Conservation (phyloP, 1,284 basidiomycete species). For the Sporisorium scitamineum region DNA sequence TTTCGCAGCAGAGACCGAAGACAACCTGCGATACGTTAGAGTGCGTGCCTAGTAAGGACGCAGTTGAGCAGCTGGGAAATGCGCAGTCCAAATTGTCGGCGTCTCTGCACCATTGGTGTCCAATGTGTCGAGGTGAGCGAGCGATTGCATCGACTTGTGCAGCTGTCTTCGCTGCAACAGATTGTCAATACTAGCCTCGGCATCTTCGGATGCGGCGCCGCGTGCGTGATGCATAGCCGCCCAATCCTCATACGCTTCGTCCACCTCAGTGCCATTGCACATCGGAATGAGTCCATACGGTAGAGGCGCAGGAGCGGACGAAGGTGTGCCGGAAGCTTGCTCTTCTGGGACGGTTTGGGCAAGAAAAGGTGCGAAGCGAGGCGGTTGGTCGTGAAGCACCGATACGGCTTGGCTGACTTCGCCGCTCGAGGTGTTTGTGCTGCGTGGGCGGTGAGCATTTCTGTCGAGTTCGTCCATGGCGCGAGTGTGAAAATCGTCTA, state of each 20-base stretch:
- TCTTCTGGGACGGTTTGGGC: slow-evolving; percentile 14
- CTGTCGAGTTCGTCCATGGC: not conserved
- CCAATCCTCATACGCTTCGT: slow-evolving; percentile 49
- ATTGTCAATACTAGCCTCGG: slow-evolving; percentile 35
- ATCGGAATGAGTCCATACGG: not conserved
- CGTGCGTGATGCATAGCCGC: slow-evolving; percentile 46
- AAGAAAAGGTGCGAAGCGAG: slow-evolving; percentile 31
- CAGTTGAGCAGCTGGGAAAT: slow-evolving; percentile 50
- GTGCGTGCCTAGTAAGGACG: slow-evolving; percentile 29
- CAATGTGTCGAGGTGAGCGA: slow-evolving; percentile 27
- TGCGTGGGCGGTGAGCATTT: slow-evolving; percentile 12
- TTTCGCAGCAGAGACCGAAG: too few species aligned
- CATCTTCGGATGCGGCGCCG: slow-evolving; percentile 39
- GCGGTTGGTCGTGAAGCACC: slow-evolving; percentile 40
- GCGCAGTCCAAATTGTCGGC: slow-evolving; percentile 40
- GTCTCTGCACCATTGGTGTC: slow-evolving; percentile 31
- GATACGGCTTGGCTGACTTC: slow-evolving; percentile 42
- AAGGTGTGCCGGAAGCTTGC: not conserved
- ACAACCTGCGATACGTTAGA: not conserved
- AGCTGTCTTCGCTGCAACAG: slow-evolving; percentile 26
- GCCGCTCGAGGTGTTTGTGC: slow-evolving; percentile 42
- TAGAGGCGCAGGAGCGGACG: not conserved
- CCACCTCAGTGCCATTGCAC: slow-evolving; percentile 16
- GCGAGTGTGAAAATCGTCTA: too few species aligned
- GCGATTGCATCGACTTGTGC: slow-evolving; percentile 18